These are phyloP conservation scores for Fragilariopsis cylindrus DNA, from an alignment of 108 stramenopile genomes.

Conservation along the genomic window DNA sequence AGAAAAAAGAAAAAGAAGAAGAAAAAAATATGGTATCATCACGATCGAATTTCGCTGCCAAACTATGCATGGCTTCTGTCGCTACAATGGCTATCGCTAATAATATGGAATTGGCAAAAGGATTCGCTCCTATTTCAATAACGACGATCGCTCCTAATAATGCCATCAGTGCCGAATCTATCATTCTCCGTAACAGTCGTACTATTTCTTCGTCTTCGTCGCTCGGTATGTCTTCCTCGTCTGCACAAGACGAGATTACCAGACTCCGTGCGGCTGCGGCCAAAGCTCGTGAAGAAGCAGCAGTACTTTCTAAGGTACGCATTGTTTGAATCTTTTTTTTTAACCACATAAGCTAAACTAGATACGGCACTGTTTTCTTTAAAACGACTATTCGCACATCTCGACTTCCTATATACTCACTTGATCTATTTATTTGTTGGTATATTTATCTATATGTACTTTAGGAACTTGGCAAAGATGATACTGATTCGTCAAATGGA, in stretches of 20 bases:
- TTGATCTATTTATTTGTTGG: constrained; percentile 19
- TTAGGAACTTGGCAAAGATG: constrained; percentile 48
- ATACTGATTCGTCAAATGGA: constrained; percentile 1
- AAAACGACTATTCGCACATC: background rate
- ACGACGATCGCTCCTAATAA: too few species aligned
- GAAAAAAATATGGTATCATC: too few species aligned
- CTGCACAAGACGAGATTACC: constrained; percentile 55
- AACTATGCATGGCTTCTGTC: too few species aligned
- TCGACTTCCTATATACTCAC: background rate
- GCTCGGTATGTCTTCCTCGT: too few species aligned
- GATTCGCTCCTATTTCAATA: too few species aligned
- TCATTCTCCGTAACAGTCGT: too few species aligned
- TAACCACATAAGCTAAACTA: background rate
- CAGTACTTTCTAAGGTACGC: constrained; percentile 55
- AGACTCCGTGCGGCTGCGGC: constrained; percentile 70
- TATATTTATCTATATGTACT: constrained; percentile 20
- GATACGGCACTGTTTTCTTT: background rate
- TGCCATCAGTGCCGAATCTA: too few species aligned
- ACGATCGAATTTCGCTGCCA: too few species aligned
- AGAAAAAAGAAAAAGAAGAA: too few species aligned
- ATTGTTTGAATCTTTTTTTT: background rate
- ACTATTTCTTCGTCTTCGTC: too few species aligned
- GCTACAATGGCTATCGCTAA: too few species aligned
- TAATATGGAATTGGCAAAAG: too few species aligned
- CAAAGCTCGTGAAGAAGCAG: constrained; percentile 81